Evolutionary conservation across 2,329 filamentous ascomycete genomes (phyloP), one percentile per base, ranked within the genome.

Genomic region (Nothophaeocryptopus gaeumannii): DNA sequence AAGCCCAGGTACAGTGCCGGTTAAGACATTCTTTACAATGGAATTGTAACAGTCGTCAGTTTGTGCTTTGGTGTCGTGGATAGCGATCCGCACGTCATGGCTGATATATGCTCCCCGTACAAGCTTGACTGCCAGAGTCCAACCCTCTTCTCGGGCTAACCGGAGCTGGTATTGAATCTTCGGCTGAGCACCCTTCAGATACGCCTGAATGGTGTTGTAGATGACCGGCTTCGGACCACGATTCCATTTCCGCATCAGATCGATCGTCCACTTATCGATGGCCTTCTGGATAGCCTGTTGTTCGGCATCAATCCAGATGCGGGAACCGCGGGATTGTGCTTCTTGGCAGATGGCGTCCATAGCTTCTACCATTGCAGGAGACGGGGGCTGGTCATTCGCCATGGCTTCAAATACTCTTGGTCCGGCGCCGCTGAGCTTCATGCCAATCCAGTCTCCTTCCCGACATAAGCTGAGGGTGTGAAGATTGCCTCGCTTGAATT

Each of bases 371-470:
- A 77, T 73, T 29, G 65, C 63, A 10, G 62, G 55, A 2, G 77
- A 70, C 1, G 75, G 73, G 3, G 64, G 57, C 8, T 66, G 58
- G 40, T 69, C 60, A 4, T 70, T 58, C 47, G 72, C 67, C 13
- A 78, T 61, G 11, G 71, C 67, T 33, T 73, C 60, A 1, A 72
- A 67, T 3, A 72, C 70, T 13, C 70, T 63, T 13, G 63, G 63
- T 1, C 77, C 77, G 55, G 76, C 76, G 13, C 77, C 77, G 15
- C 76, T 77, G 47, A 74, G 77, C 72, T 80, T 80, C 47, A 80
- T 63, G 14, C 74, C 76, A 32, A 79, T 65, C 54, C 74, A 78
- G 54, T 79, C 77, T 4, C 74, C 75, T 12, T 70, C 62, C 31
- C 72, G 72, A 2, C 78, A 69, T 72, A 80, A 77, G 11, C 74